Conservation (phyloP, 345 rosid species). For the Euphorbia lathyris region DNA sequence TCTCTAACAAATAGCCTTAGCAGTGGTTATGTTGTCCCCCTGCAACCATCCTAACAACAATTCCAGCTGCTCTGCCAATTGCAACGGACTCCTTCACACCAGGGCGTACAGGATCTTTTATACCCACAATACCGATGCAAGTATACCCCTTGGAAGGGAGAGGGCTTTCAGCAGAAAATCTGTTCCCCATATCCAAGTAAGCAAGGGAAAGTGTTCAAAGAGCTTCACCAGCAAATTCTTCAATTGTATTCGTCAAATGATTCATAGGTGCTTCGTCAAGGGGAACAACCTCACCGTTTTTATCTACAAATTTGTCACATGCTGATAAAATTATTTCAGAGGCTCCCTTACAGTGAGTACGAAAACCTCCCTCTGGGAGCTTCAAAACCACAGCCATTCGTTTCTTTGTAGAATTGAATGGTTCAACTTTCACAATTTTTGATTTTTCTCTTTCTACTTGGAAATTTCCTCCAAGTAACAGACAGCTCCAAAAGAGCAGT, state of each 20-base stretch:
- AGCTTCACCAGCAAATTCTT: slow-evolving; percentile 81
- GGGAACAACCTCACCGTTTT: slow-evolving; percentile 67
- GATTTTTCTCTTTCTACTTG: slow-evolving; percentile 47
- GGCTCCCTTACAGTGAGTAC: slow-evolving; percentile 85
- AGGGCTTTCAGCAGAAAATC: slow-evolving; percentile 44
- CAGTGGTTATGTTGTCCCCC: slow-evolving; percentile 36
- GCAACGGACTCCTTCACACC: slow-evolving; percentile 38
- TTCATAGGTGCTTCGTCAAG: slow-evolving; percentile 49
- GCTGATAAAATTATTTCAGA: slow-evolving; percentile 74
- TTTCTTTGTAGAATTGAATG: slow-evolving; percentile 85
- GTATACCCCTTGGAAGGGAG: slow-evolving; percentile 43
- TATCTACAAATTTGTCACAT: slow-evolving; percentile 68
- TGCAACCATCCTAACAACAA: slow-evolving; percentile 31
- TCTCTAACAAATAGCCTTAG: slow-evolving; percentile 37
- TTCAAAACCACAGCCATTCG: slow-evolving; percentile 79
- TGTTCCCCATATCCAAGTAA: slow-evolving; percentile 58
- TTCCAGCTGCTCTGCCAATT: slow-evolving; percentile 32
- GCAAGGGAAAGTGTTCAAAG: slow-evolving; percentile 94
- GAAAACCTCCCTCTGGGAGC: slow-evolving; percentile 58
- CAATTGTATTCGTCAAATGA: slow-evolving; percentile 52
- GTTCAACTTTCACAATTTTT: slow-evolving; percentile 73
- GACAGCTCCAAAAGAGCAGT: slow-evolving; percentile 77
- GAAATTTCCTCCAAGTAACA: slow-evolving; percentile 77
- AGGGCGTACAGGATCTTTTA: slow-evolving; percentile 37
- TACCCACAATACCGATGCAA: slow-evolving; percentile 34